phyloP scores from a whole-genome alignment of 495 filamentous ascomycete genomes.

The Chaetomium tenue region DNA sequence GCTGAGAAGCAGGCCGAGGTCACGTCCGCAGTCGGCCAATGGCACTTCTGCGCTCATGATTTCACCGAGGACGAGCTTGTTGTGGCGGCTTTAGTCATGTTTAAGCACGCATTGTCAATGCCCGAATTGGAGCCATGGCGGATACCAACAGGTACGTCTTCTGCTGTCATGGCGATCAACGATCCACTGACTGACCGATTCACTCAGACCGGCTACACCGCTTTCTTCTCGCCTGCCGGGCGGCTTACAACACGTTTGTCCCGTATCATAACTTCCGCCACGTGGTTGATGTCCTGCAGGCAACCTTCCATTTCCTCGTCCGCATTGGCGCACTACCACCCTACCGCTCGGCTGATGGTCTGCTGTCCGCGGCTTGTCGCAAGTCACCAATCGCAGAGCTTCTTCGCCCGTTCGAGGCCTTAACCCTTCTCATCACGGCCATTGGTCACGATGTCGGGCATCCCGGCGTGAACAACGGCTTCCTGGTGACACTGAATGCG shows the following conservation, averaged over 20 bases:
- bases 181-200: constrained; percentile 27
- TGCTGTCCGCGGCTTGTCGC: constrained; percentile 25
- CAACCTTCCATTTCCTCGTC: constrained; percentile 87
- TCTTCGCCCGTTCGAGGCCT: constrained; percentile 77
- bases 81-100: constrained; percentile 73
- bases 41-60: constrained; percentile 85
- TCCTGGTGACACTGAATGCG: constrained; percentile 86
- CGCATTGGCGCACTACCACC: constrained; percentile 73
- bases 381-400: constrained; percentile 67
- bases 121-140: constrained; percentile 78
- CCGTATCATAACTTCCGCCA: constrained; percentile 99
- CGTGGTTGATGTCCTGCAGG: constrained; percentile 93
- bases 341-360: constrained; percentile 45
- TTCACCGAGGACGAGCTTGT: constrained; percentile 88
- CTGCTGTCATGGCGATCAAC: neutral
- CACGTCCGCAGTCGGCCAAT: constrained; percentile 67
- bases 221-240: constrained; percentile 79
- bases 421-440: constrained; percentile 86
- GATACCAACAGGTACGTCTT: constrained; percentile 64
- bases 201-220: constrained; percentile 61
- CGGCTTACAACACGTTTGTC: constrained; percentile 90
- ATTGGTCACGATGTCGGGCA: constrained; percentile 98
- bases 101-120: constrained; percentile 82
- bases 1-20: constrained; percentile 60
- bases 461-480: constrained; percentile 97